These are phyloP conservation scores for Eucalyptus cloeziana DNA, from an alignment of 345 rosid species.

Conservation along the genomic window DNA sequence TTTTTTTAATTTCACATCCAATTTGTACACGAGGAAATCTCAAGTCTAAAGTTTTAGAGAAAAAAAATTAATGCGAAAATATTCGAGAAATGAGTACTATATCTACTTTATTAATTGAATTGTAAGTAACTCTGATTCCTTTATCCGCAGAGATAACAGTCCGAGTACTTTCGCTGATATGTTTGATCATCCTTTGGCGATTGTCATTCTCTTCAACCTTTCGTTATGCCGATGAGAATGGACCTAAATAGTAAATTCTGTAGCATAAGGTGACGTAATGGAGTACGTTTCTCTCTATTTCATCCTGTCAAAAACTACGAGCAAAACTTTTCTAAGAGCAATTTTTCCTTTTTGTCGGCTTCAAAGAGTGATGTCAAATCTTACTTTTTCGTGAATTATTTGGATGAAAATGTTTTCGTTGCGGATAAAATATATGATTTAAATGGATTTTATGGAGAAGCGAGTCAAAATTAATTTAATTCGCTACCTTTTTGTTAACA, in stretches of 20 bases:
- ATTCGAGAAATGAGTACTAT: background rate
- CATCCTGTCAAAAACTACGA: rapidly evolving
- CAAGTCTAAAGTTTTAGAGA: too few species aligned
- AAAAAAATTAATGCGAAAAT: background rate
- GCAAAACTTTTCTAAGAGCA: rapidly evolving
- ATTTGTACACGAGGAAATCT: rapidly evolving
- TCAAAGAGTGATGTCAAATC: too few species aligned
- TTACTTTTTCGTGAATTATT: background rate
- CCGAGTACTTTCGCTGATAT: rapidly evolving
- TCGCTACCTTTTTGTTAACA: background rate
- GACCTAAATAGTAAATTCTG: background rate
- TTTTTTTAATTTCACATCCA: too few species aligned
- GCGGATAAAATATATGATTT: background rate
- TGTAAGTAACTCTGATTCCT: background rate
- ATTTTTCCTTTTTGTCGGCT: background rate
- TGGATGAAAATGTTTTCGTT: background rate
- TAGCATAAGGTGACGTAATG: background rate
- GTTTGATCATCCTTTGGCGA: background rate
- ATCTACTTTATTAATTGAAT: background rate
- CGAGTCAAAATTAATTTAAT: too few species aligned
- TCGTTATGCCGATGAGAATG: too few species aligned
- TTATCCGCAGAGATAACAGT: background rate
- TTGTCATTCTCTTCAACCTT: background rate
- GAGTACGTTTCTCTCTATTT: background rate
- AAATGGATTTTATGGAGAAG: rapidly evolving